Evolutionary conservation across 148 eudicot species (phyloP), one percentile per base, ranked within the genome.

Genomic region (Amaranthus palmeri): DNA sequence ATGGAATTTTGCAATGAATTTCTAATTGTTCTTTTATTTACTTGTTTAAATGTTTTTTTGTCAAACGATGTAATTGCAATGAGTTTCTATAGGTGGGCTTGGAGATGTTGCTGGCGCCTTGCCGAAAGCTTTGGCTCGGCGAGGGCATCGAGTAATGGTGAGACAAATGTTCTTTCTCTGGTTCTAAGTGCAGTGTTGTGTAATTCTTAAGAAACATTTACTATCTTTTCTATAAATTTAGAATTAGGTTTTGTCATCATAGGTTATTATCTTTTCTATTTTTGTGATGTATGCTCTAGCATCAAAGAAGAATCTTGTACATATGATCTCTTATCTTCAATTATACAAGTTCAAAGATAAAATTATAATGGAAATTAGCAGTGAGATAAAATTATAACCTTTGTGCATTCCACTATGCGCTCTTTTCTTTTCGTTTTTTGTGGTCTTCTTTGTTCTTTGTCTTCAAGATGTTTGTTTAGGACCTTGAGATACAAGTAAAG

Each of bases 51-150:
- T 48, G 54, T 65, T 2, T 46, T 48, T 65, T 48, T 2, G 41
- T 54, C 49, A 40, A 51, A 54, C 15, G 50, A 51, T 70, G 46
- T 76, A 67, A 82, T 68, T 61, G 70, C 65, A 10, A 65, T 69
- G 67, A 67, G 65, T 76, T 81, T 41, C 76, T 65, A 61, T 84
- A 96, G 99, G 99, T 85, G 99, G 99, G 70, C 99, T 96, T 80
- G 99, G 96, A 76, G 99, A 96, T 84, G 99, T 96, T 78, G 99
- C 97, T 77, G 99, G 99, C 40, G 87, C 99, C 76, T 86, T 96
- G 77, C 99, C 99, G 13, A 96, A 90, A 85, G 97, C 99, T 70
- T 85, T 96, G 86, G 97, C 99, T 76, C 83, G 89, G 68, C 96
- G 96, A 76, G 99, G 97, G 71, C 97, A 96, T 84, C 82, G 99